Base-by-base conservation (phyloP, 345 rosid genomes). In the Populus ilicifolia region DNA sequence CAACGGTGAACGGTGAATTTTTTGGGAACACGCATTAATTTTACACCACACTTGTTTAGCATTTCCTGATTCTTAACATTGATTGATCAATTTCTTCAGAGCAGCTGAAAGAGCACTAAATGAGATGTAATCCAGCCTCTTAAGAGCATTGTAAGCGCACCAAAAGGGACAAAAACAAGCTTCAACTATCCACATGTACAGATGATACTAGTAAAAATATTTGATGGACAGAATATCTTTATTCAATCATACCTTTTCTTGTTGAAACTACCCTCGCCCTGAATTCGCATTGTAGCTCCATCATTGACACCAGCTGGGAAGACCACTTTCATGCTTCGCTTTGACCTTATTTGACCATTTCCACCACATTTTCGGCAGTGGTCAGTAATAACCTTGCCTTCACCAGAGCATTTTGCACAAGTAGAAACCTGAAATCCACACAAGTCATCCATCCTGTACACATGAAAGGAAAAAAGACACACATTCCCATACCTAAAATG, bases 291-390 rank as follows among this genome's bases (percentile, higher is more conserved):
- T 35, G 88, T 87, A 74, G 95, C 86, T 83, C 97, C 93, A 86
- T 90, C 82, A 63, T 77, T 86, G 71, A 91, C 93, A 77, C 99
- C 99, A 80, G 98, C 89, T 11, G 97, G 99, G 72, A 91, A 86
- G 56, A 77, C 81, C 65, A 93, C 81, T 76, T 83, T 84, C 87
- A 91, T 78, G 63, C 77, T 86, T 79, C 90, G 84, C 76, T 72
- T 88, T 72, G 92, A 85, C 84, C 79, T 84, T 69, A 89, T 74
- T 78, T 87, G 85, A 78, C 98, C 94, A 48, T 75, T 84, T 69
- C 99, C 96, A 50, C 75, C 61, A 79, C 98, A 95, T 64, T 76
- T 86, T 63, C 52, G 82, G 83, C 99, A 94, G 70, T 79, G 81
- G 71, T 93, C 97, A 69, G 94, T 94, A 69, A 94, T 82, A 77